Base-by-base conservation (phyloP, 805 yeast species). In the Saccharomycopsis fibuligera region DNA sequence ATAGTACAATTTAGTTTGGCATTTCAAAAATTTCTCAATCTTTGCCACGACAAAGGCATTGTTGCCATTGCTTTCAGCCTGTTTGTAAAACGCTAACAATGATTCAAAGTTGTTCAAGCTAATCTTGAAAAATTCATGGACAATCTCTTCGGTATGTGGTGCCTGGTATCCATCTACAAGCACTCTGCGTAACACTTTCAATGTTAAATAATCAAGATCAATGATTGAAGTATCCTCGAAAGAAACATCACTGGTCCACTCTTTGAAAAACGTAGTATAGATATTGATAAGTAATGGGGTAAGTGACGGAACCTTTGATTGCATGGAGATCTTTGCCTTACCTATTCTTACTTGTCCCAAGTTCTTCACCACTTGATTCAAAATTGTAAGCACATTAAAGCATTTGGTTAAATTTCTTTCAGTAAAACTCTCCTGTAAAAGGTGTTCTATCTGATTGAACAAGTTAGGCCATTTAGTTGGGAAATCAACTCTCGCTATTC, bases 381-480 rank as follows among this genome's bases (percentile, higher is more conserved):
- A 61, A 16, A 86, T 79, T 16, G 80, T 66, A 49, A 89, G 68
- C 10, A 79, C 57, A 58, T 88, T 86, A 60, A 79, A 78, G 8
- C 83, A 65, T 36, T 78, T 72, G 3, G 79, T 68, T 36, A 79
- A 62, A 53, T 79, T 74, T 23, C 66, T 68, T 39, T 65, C 63
- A 24, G 67, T 63, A 12, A 71, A 69, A 16, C 72, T 72, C 10
- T 68, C 64, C 49, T 67, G n/a, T 23, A 21, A 49, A 9, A 55
- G 27, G 17, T 24, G 41, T 2, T 57, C 3, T 1, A 83, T 53
- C 12, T 81, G 81, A 49, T 85, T 90, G 59, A 93, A 84, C 17
- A 93, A 61, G 2, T 74, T 64, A 0, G 95, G 89, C 97, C 97
- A 93, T 41, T 83, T 89, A 1, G 68, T 63, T 0, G 98, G 97